Percentiles rank a stretch among this genome's conserved stretches.
These are phyloP conservation scores for Chlamydomonas eustigma DNA, from an alignment of 139 green algal species.

Conservation along the genomic window DNA sequence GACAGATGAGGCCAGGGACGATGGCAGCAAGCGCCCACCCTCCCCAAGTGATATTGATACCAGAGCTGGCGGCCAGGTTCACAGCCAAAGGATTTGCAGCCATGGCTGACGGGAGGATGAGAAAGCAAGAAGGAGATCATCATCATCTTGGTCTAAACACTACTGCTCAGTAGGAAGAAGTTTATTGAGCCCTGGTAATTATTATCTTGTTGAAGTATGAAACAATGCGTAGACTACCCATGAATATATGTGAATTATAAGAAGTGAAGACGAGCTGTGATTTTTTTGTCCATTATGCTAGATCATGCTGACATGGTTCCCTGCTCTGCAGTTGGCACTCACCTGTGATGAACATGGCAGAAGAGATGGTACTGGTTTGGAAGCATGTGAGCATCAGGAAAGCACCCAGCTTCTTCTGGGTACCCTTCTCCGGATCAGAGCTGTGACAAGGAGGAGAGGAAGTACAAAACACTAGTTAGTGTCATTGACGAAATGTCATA, in stretches of 20 bases:
- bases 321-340: too few relatives aligned
- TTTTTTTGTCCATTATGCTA: too few relatives aligned
- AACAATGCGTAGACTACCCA: too few relatives aligned
- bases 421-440: conserved; percentile 86
- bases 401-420: conserved; percentile 91
- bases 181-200: too few relatives aligned
- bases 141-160: too few relatives aligned
- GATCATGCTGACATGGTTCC: too few relatives aligned
- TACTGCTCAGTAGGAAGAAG: too few relatives aligned
- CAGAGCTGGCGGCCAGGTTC: conserved; percentile 83
- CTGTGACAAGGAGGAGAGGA: conserved; percentile 80
- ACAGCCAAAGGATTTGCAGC: conserved; percentile 96
- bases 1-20: conserved; percentile 75
- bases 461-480: too few relatives aligned
- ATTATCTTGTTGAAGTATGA: too few relatives aligned
- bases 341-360: conserved; percentile 75
- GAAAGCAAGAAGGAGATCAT: conserved; percentile 31
- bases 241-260: too few relatives aligned
- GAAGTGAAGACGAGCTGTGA: too few relatives aligned
- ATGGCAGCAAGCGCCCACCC: conserved; percentile 88
- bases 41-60: conserved; percentile 91
- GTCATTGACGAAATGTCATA: too few relatives aligned
- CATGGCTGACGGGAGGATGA: conserved; percentile 82
- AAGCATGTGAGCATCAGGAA: conserved; percentile 99
- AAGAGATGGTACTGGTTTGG: conserved; percentile 88